Evolutionary conservation across 179 eudicot genomes (phyloP).

Genomic region (Beta lomatogona): DNA sequence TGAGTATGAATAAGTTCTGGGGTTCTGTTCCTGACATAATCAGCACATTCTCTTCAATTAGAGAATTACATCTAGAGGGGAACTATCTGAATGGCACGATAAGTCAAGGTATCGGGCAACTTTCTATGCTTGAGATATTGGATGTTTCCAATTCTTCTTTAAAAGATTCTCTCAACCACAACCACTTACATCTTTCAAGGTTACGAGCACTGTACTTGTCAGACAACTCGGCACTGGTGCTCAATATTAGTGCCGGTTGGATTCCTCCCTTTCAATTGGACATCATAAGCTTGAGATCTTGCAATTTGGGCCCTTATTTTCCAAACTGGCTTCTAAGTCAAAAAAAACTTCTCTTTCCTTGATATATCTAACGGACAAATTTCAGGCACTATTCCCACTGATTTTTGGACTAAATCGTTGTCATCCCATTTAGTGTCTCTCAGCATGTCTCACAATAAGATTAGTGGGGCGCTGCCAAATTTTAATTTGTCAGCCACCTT

Average conservation of each 20-base stretch:
- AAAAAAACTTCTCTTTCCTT: background rate
- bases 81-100: slow-evolving; percentile 19
- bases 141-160: background rate
- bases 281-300: background rate
- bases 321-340: background rate
- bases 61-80: background rate
- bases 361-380: background rate
- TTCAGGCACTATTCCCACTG: background rate
- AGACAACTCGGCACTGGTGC: slow-evolving; percentile 1
- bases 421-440: no score
- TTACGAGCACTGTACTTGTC: background rate
- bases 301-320: background rate
- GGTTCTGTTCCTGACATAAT: slow-evolving; percentile 2
- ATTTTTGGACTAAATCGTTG: no score
- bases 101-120: slow-evolving; percentile 10
- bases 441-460: no score
- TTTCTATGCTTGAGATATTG: slow-evolving; percentile 3
- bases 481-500: no score
- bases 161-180: background rate
- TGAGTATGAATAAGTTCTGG: background rate
- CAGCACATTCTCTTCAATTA: background rate
- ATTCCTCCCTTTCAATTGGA: slow-evolving; percentile 31
- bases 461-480: no score
- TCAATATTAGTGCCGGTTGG: slow-evolving; percentile 26
- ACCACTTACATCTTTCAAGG: slow-evolving; percentile 16